A percentile compares a stretch with the other conserved stretches of the same genome.
phyloP scores from a whole-genome alignment of 1,139 yeast genomes.

The Citeromyces siamensis region DNA sequence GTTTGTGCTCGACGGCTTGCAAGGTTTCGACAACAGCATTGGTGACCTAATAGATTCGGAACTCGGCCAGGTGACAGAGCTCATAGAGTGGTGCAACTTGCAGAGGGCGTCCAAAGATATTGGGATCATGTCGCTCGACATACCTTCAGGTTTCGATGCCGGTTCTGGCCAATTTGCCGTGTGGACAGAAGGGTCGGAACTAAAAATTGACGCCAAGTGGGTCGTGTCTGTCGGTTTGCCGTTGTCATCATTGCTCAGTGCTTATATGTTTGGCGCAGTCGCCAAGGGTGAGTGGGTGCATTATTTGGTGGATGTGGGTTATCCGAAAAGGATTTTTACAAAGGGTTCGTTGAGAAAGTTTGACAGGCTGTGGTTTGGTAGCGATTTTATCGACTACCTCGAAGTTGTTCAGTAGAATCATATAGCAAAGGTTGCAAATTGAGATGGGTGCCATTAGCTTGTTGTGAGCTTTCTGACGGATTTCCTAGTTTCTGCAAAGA shows the following conservation, averaged over 20 bases:
- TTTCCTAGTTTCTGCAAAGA: too few species aligned
- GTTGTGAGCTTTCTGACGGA: too few species aligned
- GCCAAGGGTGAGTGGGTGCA: slow-evolving; percentile 34
- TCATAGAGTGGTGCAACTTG: slow-evolving; percentile 60
- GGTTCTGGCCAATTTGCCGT: slow-evolving; percentile 51
- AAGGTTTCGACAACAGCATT: slow-evolving; percentile 68
- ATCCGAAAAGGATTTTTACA: slow-evolving; percentile 32
- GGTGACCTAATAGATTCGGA: slow-evolving; percentile 33
- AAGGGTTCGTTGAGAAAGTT: slow-evolving; percentile 30
- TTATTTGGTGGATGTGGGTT: slow-evolving; percentile 63
- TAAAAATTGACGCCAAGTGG: slow-evolving; percentile 27
- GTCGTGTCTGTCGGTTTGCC: slow-evolving; percentile 71
- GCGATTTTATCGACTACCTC: slow-evolving; percentile 19
- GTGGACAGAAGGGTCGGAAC: slow-evolving; percentile 13
- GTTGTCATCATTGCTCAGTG: slow-evolving; percentile 49
- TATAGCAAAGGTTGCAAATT: too few species aligned
- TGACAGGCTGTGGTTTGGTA: slow-evolving; percentile 28
- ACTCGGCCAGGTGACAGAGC: slow-evolving; percentile 25
- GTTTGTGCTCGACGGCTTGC: slow-evolving; percentile 67
- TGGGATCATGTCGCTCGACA: slow-evolving; percentile 58
- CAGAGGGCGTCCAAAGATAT: slow-evolving; percentile 24
- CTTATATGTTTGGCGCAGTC: slow-evolving; percentile 32
- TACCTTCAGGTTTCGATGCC: slow-evolving; percentile 79
- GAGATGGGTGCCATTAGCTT: too few species aligned
- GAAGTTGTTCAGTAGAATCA: slow-evolving; percentile 9